Evolutionary conservation across 1,284 basidiomycete species (phyloP).

Genomic region (Ustilago lituana): DNA sequence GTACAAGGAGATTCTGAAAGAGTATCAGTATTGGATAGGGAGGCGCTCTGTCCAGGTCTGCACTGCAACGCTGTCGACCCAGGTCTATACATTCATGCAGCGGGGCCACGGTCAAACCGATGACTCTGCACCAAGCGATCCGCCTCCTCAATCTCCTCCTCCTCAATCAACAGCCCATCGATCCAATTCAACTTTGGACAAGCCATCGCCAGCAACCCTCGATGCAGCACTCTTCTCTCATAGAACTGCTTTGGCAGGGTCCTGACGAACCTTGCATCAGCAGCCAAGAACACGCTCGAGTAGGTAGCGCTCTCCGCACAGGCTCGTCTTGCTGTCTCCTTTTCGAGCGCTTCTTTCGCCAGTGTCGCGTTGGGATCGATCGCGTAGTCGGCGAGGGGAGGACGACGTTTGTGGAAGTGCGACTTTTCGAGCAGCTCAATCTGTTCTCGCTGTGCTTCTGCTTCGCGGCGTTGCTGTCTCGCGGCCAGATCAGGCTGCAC

Average conservation of each 20-base stretch:
- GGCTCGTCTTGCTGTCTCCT: slow-evolving; percentile 15
- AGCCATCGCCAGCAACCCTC: slow-evolving; percentile 63
- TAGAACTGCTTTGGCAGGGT: slow-evolving; percentile 53
- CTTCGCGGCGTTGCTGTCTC: slow-evolving; percentile 10
- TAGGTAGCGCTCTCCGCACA: slow-evolving; percentile 21
- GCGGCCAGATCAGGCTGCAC: slow-evolving; percentile 54
- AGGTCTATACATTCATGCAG: neutral
- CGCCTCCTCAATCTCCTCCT: slow-evolving; percentile 55
- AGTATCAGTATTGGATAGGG: too few relatives aligned
- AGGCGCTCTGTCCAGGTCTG: too few relatives aligned
- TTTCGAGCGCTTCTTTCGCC: slow-evolving; percentile 20
- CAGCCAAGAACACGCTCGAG: slow-evolving; percentile 42
- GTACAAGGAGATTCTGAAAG: too few relatives aligned
- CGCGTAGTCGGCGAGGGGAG: slow-evolving; percentile 30
- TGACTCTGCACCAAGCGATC: slow-evolving; percentile 46
- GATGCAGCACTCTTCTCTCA: slow-evolving; percentile 54
- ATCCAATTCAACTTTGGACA: slow-evolving; percentile 61
- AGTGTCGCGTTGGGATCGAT: slow-evolving; percentile 29
- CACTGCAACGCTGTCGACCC: too few relatives aligned
- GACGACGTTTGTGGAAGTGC: slow-evolving; percentile 60
- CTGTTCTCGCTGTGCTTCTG: slow-evolving; percentile 27
- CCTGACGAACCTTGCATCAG: slow-evolving; percentile 56
- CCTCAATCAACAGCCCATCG: slow-evolving; percentile 57
- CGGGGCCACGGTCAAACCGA: slow-evolving; percentile 16
- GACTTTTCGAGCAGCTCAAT: slow-evolving; percentile 56